phyloP scores from a whole-genome alignment of 208 protist species.

The Trypanosoma lewisi region DNA sequence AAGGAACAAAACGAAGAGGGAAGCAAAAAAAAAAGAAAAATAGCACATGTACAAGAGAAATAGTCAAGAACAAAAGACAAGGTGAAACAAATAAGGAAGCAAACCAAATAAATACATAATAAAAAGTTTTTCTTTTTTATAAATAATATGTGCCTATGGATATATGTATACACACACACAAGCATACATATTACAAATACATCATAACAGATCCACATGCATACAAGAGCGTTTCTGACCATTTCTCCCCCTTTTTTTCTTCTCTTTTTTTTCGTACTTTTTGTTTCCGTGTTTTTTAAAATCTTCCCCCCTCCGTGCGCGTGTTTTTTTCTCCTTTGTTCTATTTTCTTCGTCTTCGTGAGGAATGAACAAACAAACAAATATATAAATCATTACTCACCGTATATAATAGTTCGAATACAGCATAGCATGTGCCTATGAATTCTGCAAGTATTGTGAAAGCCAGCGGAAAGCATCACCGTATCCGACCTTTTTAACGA shows the following conservation, averaged over 20 bases:
- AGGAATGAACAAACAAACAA: slow-evolving; percentile 18
- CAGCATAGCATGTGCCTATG: too few relatives aligned
- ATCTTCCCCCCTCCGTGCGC: too few relatives aligned
- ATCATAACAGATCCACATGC: neutral
- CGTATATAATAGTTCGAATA: too few relatives aligned
- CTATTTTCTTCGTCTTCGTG: slow-evolving; percentile 11
- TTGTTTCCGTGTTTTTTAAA: too few relatives aligned
- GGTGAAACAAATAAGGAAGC: neutral
- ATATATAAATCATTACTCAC: too few relatives aligned
- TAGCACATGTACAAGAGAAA: neutral
- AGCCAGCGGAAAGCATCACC: slow-evolving; percentile 97
- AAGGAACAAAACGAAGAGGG: slow-evolving; percentile 1
- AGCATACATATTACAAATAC: neutral
- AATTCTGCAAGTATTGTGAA: slow-evolving; percentile 90
- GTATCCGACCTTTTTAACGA: slow-evolving; percentile 97
- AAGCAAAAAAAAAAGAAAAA: slow-evolving; percentile 16
- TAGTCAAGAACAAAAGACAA: too few relatives aligned
- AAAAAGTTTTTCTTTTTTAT: neutral
- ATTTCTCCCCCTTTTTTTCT: slow-evolving; percentile 4
- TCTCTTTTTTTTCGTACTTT: slow-evolving; percentile 3
- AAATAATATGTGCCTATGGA: too few relatives aligned
- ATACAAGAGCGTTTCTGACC: neutral
- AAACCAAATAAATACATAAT: neutral
- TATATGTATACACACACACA: slow-evolving; percentile 9
- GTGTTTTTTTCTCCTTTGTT: slow-evolving; percentile 7